phyloP scores from a whole-genome alignment of 2,329 filamentous ascomycete genomes.

The Nigrospora oryzae region DNA sequence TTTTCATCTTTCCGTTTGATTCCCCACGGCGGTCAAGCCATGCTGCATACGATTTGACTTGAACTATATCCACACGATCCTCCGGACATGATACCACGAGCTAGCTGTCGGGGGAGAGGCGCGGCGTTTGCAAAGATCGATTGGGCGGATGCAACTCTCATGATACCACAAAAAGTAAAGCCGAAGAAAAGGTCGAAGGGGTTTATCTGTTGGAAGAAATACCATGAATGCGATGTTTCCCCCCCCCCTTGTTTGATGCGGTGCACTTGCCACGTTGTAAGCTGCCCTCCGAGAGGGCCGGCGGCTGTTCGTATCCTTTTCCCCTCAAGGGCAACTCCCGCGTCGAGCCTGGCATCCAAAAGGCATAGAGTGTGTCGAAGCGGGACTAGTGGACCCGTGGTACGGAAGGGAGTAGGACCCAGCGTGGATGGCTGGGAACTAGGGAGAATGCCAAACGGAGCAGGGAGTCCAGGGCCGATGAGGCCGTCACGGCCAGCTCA shows the following conservation, averaged over 20 bases:
- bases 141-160: conserved; percentile 16
- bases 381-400: too few species aligned
- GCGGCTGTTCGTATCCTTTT: too few species aligned
- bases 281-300: too few species aligned
- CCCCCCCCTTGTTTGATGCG: neutral
- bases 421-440: too few species aligned
- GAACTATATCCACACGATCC: conserved; percentile 21
- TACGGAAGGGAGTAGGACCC: too few species aligned
- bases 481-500: too few species aligned
- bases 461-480: too few species aligned
- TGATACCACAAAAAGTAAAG: conserved; percentile 24
- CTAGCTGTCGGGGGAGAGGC: conserved; percentile 16
- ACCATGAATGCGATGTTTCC: neutral
- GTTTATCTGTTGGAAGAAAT: neutral
- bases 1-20: conserved; percentile 12
- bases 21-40: conserved; percentile 14
- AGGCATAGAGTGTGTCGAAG: too few species aligned
- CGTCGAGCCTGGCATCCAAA: too few species aligned
- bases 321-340: too few species aligned
- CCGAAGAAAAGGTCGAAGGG: conserved; percentile 8
- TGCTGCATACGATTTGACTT: conserved; percentile 18
- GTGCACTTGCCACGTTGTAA: too few species aligned
- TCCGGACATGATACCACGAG: conserved; percentile 24
- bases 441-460: too few species aligned
- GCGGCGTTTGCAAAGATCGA: conserved; percentile 22